Base-by-base conservation (phyloP, 192 early-diverging fungal species). In the Backusella circina region DNA sequence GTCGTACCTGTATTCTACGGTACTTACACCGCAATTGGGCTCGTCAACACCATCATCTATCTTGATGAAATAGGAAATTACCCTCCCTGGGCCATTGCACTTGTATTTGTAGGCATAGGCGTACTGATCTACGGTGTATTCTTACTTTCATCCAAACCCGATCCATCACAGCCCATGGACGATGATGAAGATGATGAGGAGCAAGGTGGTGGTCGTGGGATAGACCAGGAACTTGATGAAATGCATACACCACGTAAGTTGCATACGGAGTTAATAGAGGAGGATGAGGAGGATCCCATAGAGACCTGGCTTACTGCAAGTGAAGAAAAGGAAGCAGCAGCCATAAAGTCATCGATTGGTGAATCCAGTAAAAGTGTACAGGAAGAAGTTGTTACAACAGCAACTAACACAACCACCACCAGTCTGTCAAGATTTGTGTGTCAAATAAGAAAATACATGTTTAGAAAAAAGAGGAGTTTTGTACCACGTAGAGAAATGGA, bases 1-100 rank as follows among this genome's bases (percentile, higher is more conserved):
- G 88, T 90, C 3, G 88, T 90, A 0, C 88, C 88, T 23, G 83
- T 85, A 1, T 90, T 90, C 68, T 90, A 87, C 61, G 88, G 88
- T 37, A 77, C 85, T 77, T 80, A 88, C 54, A 84, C 88, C 12
- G 84, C 85, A 0, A 80, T 89, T 71, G 88, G 88, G 9, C 76
- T 89, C 8, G 84, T 88, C 64, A 89, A 89, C 38, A 84, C 88
- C 5, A 88, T 85, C 44, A 86, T 90, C 32, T 90, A 88, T 74
- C 72, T 90, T 3, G 76, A 90, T 73, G 84, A 88, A 65, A 71
- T 90, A 54, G 75, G 77, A 30, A 75, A 78, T 18, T 87, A 86
- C 51, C 80, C 87, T 12, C 75, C 76, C 3, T 86, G 86, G 89
- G 85, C 84, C 3, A 75, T 87, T 2, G 51, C 80, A 1, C 71